Evolutionary conservation across 768 basidiomycete genomes (phyloP).

Genomic region (Lentinula sp.): DNA sequence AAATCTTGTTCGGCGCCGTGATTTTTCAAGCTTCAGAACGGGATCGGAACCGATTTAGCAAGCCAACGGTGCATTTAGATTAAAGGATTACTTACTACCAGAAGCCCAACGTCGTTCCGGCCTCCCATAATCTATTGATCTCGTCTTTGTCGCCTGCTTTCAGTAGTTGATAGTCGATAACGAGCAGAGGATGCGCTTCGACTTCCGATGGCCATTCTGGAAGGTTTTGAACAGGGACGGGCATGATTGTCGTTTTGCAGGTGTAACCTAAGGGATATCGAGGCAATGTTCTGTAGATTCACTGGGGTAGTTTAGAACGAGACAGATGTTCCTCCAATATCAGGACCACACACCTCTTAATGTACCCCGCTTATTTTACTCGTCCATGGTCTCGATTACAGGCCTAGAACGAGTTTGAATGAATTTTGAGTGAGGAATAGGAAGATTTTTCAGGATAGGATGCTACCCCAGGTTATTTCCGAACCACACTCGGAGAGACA

Average conservation of each 20-base stretch:
- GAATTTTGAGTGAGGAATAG: not conserved
- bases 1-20: slow-evolving; percentile 29
- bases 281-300: too few species aligned
- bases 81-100: slow-evolving; percentile 48
- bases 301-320: too few species aligned
- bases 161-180: slow-evolving; percentile 50
- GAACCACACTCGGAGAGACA: not conserved
- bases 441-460: not conserved
- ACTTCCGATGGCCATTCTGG: slow-evolving; percentile 47
- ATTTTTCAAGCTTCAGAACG: slow-evolving; percentile 24
- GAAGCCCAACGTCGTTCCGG: slow-evolving; percentile 55
- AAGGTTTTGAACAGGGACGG: slow-evolving; percentile 15
- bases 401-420: not conserved
- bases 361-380: too few species aligned
- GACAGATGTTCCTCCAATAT: not conserved
- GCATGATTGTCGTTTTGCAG: not conserved
- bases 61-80: too few species aligned
- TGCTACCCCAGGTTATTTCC: not conserved
- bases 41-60: too few species aligned
- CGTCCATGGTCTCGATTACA: not conserved
- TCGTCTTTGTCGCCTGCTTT: slow-evolving; percentile 34
- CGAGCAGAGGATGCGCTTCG: slow-evolving; percentile 47
- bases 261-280: too few species aligned
- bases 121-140: slow-evolving; percentile 47
- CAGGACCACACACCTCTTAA: too few species aligned